A percentile compares a stretch with the other conserved stretches of the same genome.
Evolutionary conservation across 352 stramenopile genomes (phyloP).

Genomic region (Globisporangium perplexum): DNA sequence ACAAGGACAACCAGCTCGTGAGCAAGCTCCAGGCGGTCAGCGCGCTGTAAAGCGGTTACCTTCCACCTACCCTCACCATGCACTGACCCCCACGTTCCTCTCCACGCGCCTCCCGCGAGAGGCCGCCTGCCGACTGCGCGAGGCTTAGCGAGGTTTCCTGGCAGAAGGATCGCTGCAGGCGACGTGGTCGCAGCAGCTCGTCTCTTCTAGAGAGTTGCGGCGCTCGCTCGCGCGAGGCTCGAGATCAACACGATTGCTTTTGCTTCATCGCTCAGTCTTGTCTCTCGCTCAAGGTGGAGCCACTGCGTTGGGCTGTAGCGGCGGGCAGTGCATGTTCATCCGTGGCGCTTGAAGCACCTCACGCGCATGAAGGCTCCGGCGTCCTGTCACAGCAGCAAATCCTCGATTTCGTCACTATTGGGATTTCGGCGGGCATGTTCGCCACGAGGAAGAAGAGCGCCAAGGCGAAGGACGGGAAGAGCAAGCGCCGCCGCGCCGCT

Average conservation of each 20-base stretch:
- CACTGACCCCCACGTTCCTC: neutral
- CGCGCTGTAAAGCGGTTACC: constrained; percentile 32
- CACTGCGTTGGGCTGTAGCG: too few relatives aligned
- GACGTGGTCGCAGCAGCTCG: neutral
- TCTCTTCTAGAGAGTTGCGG: neutral
- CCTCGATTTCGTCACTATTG: neutral
- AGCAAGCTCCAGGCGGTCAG: constrained; percentile 77
- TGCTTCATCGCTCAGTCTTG: neutral
- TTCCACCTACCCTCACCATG: neutral
- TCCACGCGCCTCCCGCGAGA: too few relatives aligned
- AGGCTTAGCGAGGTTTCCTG: neutral
- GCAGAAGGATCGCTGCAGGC: neutral
- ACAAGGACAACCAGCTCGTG: constrained; percentile 85
- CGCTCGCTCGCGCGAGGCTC: neutral
- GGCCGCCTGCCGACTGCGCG: too few relatives aligned
- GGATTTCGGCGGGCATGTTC: constrained; percentile 6
- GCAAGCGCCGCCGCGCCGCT: constrained; percentile 13
- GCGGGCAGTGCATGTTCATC: too few relatives aligned
- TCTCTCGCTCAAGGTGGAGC: too few relatives aligned
- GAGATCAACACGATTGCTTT: neutral
- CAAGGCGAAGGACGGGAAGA: constrained; percentile 19
- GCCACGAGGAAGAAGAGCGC: constrained; percentile 7
- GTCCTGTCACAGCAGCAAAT: too few relatives aligned
- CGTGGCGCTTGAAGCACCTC: too few relatives aligned
- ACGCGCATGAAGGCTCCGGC: too few relatives aligned